These are phyloP conservation scores for Capronia americana DNA, from an alignment of 2,329 filamentous ascomycete genomes.

Conservation along the genomic window DNA sequence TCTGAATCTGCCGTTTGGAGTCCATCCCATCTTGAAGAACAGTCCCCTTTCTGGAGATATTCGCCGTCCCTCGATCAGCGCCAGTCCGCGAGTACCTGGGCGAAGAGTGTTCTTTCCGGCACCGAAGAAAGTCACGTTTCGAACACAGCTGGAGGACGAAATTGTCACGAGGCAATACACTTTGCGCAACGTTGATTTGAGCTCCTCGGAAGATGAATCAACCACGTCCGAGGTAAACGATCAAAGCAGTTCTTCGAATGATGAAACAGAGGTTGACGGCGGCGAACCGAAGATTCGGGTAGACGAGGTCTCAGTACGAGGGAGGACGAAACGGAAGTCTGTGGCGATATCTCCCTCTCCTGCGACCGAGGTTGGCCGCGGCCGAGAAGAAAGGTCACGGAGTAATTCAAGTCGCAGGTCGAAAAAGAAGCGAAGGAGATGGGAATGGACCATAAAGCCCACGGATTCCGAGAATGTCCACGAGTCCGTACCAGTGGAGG, in stretches of 20 bases:
- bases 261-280: constrained; percentile 11
- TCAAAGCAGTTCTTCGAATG: constrained; percentile 8
- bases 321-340: constrained; percentile 32
- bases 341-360: constrained; percentile 11
- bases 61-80: constrained; percentile 48
- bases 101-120: constrained; percentile 58
- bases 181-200: constrained; percentile 62
- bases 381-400: constrained; percentile 18
- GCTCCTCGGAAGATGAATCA: constrained; percentile 35
- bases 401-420: constrained; percentile 21
- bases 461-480: neutral
- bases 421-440: constrained; percentile 35
- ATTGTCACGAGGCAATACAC: constrained; percentile 64
- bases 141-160: constrained; percentile 63
- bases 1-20: constrained; percentile 53
- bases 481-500: neutral
- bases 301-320: constrained; percentile 25
- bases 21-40: constrained; percentile 56
- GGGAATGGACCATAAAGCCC: constrained; percentile 34
- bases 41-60: constrained; percentile 48
- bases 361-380: constrained; percentile 13
- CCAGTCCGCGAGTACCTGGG: constrained; percentile 47
- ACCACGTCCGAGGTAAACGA: constrained; percentile 29
- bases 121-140: constrained; percentile 64
- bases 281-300: constrained; percentile 13